These are phyloP conservation scores for Pezicula rhizophila DNA, from an alignment of 2,329 filamentous ascomycete genomes.

Conservation along the genomic window DNA sequence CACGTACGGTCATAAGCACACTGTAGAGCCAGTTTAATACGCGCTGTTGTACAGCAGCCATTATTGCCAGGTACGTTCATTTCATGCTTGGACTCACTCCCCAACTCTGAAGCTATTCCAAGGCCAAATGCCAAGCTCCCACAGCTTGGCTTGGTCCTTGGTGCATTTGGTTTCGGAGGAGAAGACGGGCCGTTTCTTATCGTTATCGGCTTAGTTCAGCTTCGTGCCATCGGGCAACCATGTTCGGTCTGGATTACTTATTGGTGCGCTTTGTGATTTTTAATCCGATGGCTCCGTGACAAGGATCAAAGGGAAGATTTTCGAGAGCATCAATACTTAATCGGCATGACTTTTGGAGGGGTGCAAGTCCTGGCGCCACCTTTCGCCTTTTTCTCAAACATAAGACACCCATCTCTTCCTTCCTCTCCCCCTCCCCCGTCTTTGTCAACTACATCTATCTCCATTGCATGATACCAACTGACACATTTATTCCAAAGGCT, in stretches of 20 bases:
- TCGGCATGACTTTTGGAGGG: not conserved
- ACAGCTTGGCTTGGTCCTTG: constrained; percentile 5
- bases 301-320: not conserved
- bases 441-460: not conserved
- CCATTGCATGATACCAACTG: constrained; percentile 16
- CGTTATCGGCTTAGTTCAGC: not conserved
- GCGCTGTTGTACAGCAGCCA: constrained; percentile 72
- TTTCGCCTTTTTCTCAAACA: constrained; percentile 2
- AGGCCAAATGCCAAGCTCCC: constrained; percentile 1
- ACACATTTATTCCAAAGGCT: constrained; percentile 38
- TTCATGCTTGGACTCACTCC: constrained; percentile 1
- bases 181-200: not conserved
- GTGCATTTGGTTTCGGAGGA: constrained; percentile 8
- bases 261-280: no score
- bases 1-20: constrained; percentile 67
- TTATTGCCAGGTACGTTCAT: constrained; percentile 16
- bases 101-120: constrained; percentile 16
- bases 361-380: not conserved
- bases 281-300: no score
- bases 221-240: no score
- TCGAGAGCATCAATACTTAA: not conserved
- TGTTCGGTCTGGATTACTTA: no score
- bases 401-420: not conserved
- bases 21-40: constrained; percentile 94
- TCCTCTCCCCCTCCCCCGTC: not conserved